These are phyloP conservation scores for Hamamelis virginiana DNA, from an alignment of 164 flowering plant genomes.

Conservation along the genomic window DNA sequence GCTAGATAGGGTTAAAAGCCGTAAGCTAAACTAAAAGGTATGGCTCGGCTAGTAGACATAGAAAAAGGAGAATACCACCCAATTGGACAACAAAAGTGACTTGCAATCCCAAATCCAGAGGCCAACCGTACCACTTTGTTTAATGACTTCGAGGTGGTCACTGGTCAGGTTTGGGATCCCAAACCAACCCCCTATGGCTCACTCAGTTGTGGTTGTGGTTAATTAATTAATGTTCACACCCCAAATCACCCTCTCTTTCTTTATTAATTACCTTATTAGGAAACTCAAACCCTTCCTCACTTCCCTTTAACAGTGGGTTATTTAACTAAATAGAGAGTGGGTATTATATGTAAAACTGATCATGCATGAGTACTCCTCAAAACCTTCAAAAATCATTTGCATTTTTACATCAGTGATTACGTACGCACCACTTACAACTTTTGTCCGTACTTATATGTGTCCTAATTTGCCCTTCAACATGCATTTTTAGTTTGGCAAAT, in stretches of 20 bases:
- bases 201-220: slow-evolving; percentile 3
- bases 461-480: too few relatives aligned
- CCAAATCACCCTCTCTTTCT: slow-evolving; percentile 10
- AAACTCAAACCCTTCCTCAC: slow-evolving; percentile 13
- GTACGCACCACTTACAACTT: too few relatives aligned
- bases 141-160: slow-evolving; percentile 36
- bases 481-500: too few relatives aligned
- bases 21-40: slow-evolving; percentile 13
- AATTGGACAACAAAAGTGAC: slow-evolving; percentile 38
- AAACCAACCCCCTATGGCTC: slow-evolving; percentile 11
- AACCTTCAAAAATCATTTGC: too few relatives aligned
- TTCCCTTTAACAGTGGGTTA: neutral
- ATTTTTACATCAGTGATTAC: too few relatives aligned
- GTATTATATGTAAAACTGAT: too few relatives aligned
- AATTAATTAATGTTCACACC: neutral
- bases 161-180: slow-evolving; percentile 46
- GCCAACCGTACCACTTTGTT: slow-evolving; percentile 23
- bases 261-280: slow-evolving; percentile 20
- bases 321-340: too few relatives aligned
- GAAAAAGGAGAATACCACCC: slow-evolving; percentile 35
- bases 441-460: too few relatives aligned
- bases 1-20: slow-evolving; percentile 19
- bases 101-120: slow-evolving; percentile 30
- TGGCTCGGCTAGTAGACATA: slow-evolving; percentile 25
- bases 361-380: too few relatives aligned